Percentiles rank a stretch among this genome's conserved stretches.
These are phyloP conservation scores for Pythium coloratum DNA, from an alignment of 352 stramenopile species.

Conservation along the genomic window DNA sequence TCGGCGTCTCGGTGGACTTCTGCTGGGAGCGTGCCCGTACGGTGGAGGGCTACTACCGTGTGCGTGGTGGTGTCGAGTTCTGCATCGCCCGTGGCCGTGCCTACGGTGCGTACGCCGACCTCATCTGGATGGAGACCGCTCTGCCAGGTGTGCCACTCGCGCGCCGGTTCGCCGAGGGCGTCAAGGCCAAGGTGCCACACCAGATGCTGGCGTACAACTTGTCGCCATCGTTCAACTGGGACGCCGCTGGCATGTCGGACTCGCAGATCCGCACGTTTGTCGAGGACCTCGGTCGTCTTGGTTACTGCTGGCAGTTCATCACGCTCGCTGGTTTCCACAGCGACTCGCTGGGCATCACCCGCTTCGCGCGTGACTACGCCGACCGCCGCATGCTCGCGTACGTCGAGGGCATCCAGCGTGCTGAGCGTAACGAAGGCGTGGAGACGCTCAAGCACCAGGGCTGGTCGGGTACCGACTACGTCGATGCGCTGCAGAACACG, in stretches of 20 bases:
- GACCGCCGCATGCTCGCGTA: slow-evolving; percentile 94
- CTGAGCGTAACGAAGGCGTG: slow-evolving; percentile 93
- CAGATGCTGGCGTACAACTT: slow-evolving; percentile 99
- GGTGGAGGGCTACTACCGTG: slow-evolving; percentile 97
- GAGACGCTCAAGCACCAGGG: slow-evolving; percentile 98
- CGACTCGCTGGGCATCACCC: slow-evolving; percentile 95
- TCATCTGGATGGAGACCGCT: slow-evolving; percentile 99
- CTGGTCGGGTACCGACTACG: slow-evolving; percentile 96
- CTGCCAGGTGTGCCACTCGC: slow-evolving; percentile 95
- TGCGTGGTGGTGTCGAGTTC: slow-evolving; percentile 95
- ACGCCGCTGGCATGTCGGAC: slow-evolving; percentile 95
- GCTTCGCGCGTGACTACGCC: slow-evolving; percentile 93
- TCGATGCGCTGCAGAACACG: slow-evolving; percentile 96
- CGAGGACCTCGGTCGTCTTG: slow-evolving; percentile 93
- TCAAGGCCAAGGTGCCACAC: slow-evolving; percentile 91
- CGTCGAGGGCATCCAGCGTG: slow-evolving; percentile 95
- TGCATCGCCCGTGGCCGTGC: slow-evolving; percentile 95
- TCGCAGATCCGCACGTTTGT: slow-evolving; percentile 94
- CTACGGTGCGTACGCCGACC: slow-evolving; percentile 94
- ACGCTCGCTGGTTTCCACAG: slow-evolving; percentile 98
- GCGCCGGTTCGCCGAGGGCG: slow-evolving; percentile 91
- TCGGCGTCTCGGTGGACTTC: slow-evolving; percentile 89
- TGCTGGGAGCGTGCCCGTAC: slow-evolving; percentile 96
- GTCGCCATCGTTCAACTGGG: slow-evolving; percentile 99
- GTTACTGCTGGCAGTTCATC: slow-evolving; percentile 99